Conservation (phyloP, 768 basidiomycete species). For the Coprinopsis sp. region DNA sequence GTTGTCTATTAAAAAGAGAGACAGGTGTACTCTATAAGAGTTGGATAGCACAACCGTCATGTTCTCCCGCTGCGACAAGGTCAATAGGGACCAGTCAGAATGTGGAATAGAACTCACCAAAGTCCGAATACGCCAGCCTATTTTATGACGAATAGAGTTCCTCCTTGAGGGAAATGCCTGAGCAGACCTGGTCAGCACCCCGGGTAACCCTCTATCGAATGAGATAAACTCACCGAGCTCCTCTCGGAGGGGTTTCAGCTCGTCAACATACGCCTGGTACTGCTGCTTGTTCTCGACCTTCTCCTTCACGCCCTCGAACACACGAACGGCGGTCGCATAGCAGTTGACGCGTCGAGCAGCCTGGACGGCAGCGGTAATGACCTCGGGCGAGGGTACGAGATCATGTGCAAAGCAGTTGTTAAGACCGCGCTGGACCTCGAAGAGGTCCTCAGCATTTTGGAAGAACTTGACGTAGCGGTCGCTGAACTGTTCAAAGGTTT, state of each 20-base stretch:
- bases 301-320: slow-evolving; percentile 94
- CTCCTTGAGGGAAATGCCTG: slow-evolving; percentile 40
- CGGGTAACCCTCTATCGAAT: neutral
- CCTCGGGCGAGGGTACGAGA: slow-evolving; percentile 79
- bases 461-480: slow-evolving; percentile 94
- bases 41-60: neutral
- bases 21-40: slow-evolving; percentile 1
- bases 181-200: neutral
- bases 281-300: slow-evolving; percentile 98
- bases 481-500: slow-evolving; percentile 92
- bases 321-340: slow-evolving; percentile 92
- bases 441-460: slow-evolving; percentile 87
- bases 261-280: slow-evolving; percentile 89
- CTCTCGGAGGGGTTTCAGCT: slow-evolving; percentile 81
- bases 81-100: no score
- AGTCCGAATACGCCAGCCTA: no score
- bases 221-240: slow-evolving; percentile 71
- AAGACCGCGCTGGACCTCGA: slow-evolving; percentile 97
- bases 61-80: no score
- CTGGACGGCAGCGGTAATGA: slow-evolving; percentile 82
- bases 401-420: slow-evolving; percentile 99
- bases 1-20: slow-evolving; percentile 2
- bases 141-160: slow-evolving; percentile 37
- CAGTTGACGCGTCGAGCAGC: slow-evolving; percentile 92
- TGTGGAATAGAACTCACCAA: no score